Evolutionary conservation across 1,284 basidiomycete species (phyloP).

Genomic region (Fomitiporia mediterranea): DNA sequence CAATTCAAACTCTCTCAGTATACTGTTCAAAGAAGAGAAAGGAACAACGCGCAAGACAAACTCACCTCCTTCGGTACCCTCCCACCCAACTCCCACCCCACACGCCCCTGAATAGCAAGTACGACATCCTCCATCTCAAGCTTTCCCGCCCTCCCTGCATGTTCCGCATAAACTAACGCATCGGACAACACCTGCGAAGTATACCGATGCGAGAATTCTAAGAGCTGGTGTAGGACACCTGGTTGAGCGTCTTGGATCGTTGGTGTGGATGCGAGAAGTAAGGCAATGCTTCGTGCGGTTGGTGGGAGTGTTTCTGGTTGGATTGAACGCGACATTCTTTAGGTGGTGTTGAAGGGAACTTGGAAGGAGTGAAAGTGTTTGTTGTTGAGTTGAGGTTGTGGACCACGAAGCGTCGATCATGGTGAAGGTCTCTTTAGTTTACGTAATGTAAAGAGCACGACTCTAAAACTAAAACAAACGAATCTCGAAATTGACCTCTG

Average conservation of each 20-base stretch:
- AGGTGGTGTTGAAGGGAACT: neutral
- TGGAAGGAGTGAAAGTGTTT: neutral
- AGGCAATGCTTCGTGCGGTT: conserved; percentile 87
- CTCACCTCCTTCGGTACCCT: conserved; percentile 92
- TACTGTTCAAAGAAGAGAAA: neutral
- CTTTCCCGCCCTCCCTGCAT: conserved; percentile 76
- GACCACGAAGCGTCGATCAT: too few relatives aligned
- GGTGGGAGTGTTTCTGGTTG: conserved; percentile 73
- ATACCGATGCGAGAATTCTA: conserved; percentile 96
- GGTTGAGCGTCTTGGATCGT: conserved; percentile 91
- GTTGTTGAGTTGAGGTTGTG: neutral
- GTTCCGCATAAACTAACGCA: conserved; percentile 90
- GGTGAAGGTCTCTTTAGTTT: too few relatives aligned
- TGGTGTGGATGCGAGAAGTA: conserved; percentile 91
- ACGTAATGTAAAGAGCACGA: too few relatives aligned
- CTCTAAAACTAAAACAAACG: too few relatives aligned
- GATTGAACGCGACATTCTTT: conserved; percentile 53
- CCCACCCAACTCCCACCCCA: conserved; percentile 93
- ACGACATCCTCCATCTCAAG: conserved; percentile 89
- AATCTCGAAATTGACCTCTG: too few relatives aligned
- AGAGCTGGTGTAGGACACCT: conserved; percentile 88
- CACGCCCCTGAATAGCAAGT: conserved; percentile 87
- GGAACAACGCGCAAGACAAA: conserved; percentile 22
- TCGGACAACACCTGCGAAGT: conserved; percentile 89
- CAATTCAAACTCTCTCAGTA: neutral